phyloP scores from a whole-genome alignment of 2,329 filamentous ascomycete genomes.

The Orbilia javanica region DNA sequence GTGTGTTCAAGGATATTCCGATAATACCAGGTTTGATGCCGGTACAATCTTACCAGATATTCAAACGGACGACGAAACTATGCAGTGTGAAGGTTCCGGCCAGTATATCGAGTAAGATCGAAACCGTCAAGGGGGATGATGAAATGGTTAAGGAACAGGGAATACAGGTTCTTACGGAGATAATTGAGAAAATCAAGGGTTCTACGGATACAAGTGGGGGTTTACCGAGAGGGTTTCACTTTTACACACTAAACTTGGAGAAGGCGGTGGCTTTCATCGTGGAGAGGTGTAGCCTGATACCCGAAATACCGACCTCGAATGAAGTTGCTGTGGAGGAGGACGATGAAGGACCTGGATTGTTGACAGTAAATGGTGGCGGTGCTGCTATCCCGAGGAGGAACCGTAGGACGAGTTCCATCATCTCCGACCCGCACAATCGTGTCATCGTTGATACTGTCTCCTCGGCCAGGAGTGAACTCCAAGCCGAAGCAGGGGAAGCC shows the following conservation, averaged over 20 bases:
- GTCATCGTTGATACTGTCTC: slow-evolving; percentile 78
- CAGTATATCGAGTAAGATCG: slow-evolving; percentile 76
- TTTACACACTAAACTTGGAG: slow-evolving; percentile 96
- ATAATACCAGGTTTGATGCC: slow-evolving; percentile 98
- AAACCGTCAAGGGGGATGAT: slow-evolving; percentile 81
- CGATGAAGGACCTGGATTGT: slow-evolving; percentile 66
- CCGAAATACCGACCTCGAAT: slow-evolving; percentile 66
- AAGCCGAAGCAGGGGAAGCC: slow-evolving; percentile 81
- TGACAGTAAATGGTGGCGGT: slow-evolving; percentile 32
- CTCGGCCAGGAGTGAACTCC: slow-evolving; percentile 64
- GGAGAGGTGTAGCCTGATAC: slow-evolving; percentile 86
- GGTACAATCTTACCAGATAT: slow-evolving; percentile 95
- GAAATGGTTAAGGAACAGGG: slow-evolving; percentile 84
- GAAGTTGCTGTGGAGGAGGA: slow-evolving; percentile 66
- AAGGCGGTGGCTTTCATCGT: slow-evolving; percentile 95
- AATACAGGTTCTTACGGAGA: slow-evolving; percentile 84
- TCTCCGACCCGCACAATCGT: slow-evolving; percentile 86
- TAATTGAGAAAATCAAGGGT: slow-evolving; percentile 80
- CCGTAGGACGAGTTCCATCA: slow-evolving; percentile 80
- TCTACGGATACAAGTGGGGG: slow-evolving; percentile 63
- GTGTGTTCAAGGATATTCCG: slow-evolving; percentile 84
- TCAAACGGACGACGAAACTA: slow-evolving; percentile 92
- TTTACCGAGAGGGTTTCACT: slow-evolving; percentile 84
- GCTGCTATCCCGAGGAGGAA: slow-evolving; percentile 53
- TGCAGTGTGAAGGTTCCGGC: slow-evolving; percentile 87